Evolutionary conservation across 2,329 filamentous ascomycete genomes (phyloP).

Genomic region (Aspergillus sp.): DNA sequence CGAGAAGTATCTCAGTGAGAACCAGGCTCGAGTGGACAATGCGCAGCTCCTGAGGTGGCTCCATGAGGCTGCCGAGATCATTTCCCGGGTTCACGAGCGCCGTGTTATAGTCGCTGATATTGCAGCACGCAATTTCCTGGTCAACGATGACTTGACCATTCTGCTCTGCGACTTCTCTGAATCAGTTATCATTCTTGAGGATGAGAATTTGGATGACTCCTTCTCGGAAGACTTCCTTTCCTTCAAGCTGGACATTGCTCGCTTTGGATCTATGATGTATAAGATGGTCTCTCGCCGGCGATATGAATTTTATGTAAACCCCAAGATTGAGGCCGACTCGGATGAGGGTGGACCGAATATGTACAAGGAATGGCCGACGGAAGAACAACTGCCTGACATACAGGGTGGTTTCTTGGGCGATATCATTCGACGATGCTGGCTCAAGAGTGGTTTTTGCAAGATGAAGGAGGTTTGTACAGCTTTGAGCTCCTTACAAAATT

Average conservation of each 20-base stretch:
- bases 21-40: neutral
- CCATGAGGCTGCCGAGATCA: neutral
- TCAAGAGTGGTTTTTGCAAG: neutral
- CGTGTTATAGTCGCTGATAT: neutral
- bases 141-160: neutral
- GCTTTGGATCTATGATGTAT: conserved; percentile 16
- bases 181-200: neutral
- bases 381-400: neutral
- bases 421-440: conserved; percentile 1
- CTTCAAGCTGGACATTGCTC: conserved; percentile 14
- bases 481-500: neutral
- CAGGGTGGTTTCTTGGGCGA: neutral
- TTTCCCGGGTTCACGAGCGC: neutral
- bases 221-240: conserved; percentile 15
- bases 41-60: neutral
- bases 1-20: conserved; percentile 3
- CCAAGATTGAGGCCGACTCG: neutral
- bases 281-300: conserved; percentile 10
- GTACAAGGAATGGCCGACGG: conserved; percentile 1
- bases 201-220: neutral
- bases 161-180: conserved; percentile 1
- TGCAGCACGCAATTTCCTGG: conserved; percentile 3
- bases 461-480: conserved; percentile 1
- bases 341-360: neutral
- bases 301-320: conserved; percentile 5